Conservation (phyloP, 2,329 filamentous ascomycete genomes). For the Trichothecium sympodiale region DNA sequence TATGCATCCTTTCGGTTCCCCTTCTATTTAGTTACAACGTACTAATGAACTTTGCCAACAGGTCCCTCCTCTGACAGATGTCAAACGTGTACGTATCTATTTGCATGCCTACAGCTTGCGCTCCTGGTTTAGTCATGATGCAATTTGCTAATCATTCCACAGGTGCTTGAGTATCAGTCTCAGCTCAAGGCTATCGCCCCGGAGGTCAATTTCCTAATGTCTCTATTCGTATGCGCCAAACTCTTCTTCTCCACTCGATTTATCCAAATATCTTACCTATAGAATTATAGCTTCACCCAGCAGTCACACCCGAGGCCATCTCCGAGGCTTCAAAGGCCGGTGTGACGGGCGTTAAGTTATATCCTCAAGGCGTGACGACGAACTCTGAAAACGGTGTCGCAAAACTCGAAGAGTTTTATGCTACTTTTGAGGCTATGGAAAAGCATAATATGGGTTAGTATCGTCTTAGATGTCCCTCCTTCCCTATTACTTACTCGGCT, state of each 20-base stretch:
- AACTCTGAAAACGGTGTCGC: conserved; percentile 61
- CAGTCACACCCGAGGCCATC: conserved; percentile 58
- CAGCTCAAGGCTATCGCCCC: conserved; percentile 49
- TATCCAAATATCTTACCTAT: too few species aligned
- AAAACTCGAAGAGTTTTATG: conserved; percentile 59
- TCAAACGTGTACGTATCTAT: conserved; percentile 26
- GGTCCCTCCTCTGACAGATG: conserved; percentile 47
- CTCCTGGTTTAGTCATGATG: too few species aligned
- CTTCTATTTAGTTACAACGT: too few species aligned
- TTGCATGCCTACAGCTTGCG: too few species aligned
- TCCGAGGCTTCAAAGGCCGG: conserved; percentile 62
- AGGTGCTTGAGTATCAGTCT: conserved; percentile 53
- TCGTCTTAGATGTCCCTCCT: too few species aligned
- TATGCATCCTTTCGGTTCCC: neutral
- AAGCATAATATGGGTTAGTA: conserved; percentile 54
- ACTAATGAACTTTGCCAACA: too few species aligned
- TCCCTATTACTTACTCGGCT: too few species aligned
- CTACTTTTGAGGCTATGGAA: conserved; percentile 85
- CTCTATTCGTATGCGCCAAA: conserved; percentile 52
- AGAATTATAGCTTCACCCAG: conserved; percentile 48
- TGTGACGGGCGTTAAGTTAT: conserved; percentile 62
- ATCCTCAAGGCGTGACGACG: conserved; percentile 52
- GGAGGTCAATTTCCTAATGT: conserved; percentile 61
- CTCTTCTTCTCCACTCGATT: neutral
- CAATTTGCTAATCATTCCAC: conserved; percentile 8